Conservation (phyloP, 352 stramenopile genomes). For the Pythium monospermum region DNA sequence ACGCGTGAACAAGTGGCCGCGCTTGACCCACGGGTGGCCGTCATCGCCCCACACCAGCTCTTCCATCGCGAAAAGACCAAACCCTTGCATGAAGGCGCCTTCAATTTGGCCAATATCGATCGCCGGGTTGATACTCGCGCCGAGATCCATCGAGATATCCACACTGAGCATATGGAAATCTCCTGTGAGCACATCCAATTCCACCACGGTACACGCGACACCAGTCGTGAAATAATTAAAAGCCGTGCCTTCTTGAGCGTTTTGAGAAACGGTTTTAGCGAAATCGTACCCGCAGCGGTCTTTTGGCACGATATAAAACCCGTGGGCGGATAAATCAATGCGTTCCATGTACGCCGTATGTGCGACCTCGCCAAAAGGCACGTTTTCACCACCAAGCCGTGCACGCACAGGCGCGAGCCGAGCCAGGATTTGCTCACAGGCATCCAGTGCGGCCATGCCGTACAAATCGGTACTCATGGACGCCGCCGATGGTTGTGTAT, state of each 20-base stretch:
- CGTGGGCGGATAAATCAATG: constrained; percentile 93
- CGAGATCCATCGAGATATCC: constrained; percentile 91
- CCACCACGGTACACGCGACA: constrained; percentile 89
- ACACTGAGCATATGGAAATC: constrained; percentile 85
- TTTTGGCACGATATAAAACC: constrained; percentile 93
- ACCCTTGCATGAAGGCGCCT: constrained; percentile 95
- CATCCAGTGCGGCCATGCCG: constrained; percentile 95
- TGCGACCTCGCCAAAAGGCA: constrained; percentile 80
- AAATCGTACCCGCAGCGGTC: constrained; percentile 93
- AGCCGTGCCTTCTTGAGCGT: constrained; percentile 84
- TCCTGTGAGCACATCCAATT: constrained; percentile 95
- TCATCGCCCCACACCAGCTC: constrained; percentile 94
- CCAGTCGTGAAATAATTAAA: constrained; percentile 98
- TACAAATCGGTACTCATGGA: constrained; percentile 96
- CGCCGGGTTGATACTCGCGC: constrained; percentile 93
- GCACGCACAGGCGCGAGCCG: constrained; percentile 84
- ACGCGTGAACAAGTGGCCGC: constrained; percentile 90
- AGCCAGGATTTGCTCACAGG: constrained; percentile 93
- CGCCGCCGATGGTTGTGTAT: constrained; percentile 91
- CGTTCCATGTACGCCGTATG: constrained; percentile 90
- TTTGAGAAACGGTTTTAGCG: constrained; percentile 79
- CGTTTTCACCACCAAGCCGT: constrained; percentile 61
- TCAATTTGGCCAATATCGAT: constrained; percentile 99
- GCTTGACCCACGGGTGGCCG: constrained; percentile 91
- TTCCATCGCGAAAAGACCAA: constrained; percentile 93